These are phyloP conservation scores for Fusarium illudens DNA, from an alignment of 2,329 filamentous ascomycete genomes.

Conservation along the genomic window DNA sequence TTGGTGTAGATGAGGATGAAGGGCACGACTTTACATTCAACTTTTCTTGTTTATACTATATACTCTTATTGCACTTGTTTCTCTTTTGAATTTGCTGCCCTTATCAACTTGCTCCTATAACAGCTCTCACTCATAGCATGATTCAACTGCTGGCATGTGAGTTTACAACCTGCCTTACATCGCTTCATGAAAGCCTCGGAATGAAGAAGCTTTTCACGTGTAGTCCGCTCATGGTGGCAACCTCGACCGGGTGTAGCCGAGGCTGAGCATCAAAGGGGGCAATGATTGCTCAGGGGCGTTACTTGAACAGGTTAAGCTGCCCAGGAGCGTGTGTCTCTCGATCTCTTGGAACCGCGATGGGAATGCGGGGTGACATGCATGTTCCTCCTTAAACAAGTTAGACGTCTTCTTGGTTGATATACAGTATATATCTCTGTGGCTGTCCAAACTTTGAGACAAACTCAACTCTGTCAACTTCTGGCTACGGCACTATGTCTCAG, in stretches of 20 bases:
- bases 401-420: not conserved
- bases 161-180: not conserved
- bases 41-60: not conserved
- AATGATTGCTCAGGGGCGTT: not conserved
- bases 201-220: not conserved
- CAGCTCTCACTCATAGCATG: not conserved
- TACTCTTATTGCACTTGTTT: not conserved
- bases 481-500: not conserved
- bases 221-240: not conserved
- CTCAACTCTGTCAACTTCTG: not conserved
- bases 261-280: not conserved
- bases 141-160: not conserved
- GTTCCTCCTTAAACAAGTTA: slow-evolving; percentile 24
- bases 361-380: slow-evolving; percentile 10
- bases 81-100: too few species aligned
- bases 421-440: not conserved
- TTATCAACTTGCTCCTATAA: not conserved
- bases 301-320: not conserved
- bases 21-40: not conserved
- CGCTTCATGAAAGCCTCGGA: not conserved
- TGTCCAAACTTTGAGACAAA: not conserved
- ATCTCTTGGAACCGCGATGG: not conserved
- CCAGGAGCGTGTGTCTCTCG: not conserved
- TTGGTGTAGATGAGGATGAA: not conserved
- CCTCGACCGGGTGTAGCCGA: not conserved